Conservation (phyloP, 1,284 basidiomycete genomes). For the Bjerkandera adusta region DNA sequence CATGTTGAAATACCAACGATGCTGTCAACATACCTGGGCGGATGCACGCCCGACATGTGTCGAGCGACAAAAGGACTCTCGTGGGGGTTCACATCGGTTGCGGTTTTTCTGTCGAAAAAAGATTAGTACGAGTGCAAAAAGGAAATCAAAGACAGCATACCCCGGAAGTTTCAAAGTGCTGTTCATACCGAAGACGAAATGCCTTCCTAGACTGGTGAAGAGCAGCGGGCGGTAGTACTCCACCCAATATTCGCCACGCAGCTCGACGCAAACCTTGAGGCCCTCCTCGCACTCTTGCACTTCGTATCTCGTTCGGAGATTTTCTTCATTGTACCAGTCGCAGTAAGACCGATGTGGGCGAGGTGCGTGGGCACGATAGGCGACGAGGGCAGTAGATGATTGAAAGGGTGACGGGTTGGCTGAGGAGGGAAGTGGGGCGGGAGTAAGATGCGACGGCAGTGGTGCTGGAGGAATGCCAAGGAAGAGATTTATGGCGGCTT, state of each 20-base stretch:
- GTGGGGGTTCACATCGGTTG: slow-evolving; percentile 62
- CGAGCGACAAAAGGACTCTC: slow-evolving; percentile 73
- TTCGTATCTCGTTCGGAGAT: slow-evolving; percentile 64
- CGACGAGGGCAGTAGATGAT: too few species aligned
- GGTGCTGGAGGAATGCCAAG: slow-evolving; percentile 79
- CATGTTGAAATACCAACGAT: background rate
- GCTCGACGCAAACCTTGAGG: slow-evolving; percentile 56
- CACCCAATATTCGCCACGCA: slow-evolving; percentile 76
- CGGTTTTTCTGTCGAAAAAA: slow-evolving; percentile 54
- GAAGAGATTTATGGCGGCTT: slow-evolving; percentile 96
- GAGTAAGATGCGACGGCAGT: too few species aligned
- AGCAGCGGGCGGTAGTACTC: slow-evolving; percentile 90
- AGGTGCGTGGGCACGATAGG: slow-evolving; percentile 41
- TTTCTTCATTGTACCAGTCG: slow-evolving; percentile 76
- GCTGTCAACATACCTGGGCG: slow-evolving; percentile 31
- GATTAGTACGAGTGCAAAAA: slow-evolving; percentile 13
- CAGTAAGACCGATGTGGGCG: slow-evolving; percentile 66
- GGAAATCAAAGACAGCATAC: slow-evolving; percentile 36
- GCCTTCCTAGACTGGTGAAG: slow-evolving; percentile 80
- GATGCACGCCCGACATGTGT: slow-evolving; percentile 41
- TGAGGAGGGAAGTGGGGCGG: too few species aligned
- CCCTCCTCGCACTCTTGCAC: slow-evolving; percentile 54
- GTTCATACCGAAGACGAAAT: slow-evolving; percentile 87
- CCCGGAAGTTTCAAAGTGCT: slow-evolving; percentile 81
- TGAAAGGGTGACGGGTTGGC: too few species aligned